Percentiles rank a stretch among this genome's conserved stretches.
Evolutionary conservation across 345 rosid species (phyloP).

Genomic region (Arabidopsis arenosa): DNA sequence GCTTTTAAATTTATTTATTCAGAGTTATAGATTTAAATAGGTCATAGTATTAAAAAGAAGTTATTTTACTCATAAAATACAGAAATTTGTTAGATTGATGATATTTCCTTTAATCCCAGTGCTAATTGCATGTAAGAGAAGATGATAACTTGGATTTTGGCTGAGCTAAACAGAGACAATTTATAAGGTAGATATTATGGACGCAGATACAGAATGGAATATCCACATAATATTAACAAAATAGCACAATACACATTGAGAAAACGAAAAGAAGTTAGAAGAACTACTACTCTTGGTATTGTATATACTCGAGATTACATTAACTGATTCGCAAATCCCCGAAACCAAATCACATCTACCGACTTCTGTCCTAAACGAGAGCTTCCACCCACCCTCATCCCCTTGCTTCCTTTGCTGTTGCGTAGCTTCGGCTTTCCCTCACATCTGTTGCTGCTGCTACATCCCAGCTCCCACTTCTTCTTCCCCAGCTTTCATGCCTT

Average conservation of each 20-base stretch:
- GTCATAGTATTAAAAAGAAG: neutral
- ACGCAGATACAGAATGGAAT: conserved; percentile 15
- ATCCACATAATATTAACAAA: conserved; percentile 32
- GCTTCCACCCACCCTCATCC: neutral
- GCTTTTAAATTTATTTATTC: no score
- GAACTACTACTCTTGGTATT: conserved; percentile 26
- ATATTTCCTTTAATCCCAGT: neutral
- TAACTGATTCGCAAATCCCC: conserved; percentile 20
- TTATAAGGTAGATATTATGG: neutral
- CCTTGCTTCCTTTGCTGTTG: conserved; percentile 51
- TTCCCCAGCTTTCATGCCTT: conserved; percentile 66
- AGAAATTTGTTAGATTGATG: neutral
- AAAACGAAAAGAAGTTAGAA: conserved; percentile 17
- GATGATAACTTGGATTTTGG: neutral
- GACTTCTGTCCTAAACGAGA: conserved; percentile 32
- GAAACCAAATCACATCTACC: conserved; percentile 30
- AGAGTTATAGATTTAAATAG: neutral
- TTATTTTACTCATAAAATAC: neutral
- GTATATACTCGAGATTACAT: conserved; percentile 37
- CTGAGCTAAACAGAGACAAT: neutral
- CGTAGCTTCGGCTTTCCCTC: conserved; percentile 60
- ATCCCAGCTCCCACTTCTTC: conserved; percentile 78
- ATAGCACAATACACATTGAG: conserved; percentile 23
- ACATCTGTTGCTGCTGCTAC: conserved; percentile 74
- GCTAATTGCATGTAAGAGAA: conserved; percentile 4